phyloP scores from a whole-genome alignment of 345 rosid genomes.

The Lepidium sativum region DNA sequence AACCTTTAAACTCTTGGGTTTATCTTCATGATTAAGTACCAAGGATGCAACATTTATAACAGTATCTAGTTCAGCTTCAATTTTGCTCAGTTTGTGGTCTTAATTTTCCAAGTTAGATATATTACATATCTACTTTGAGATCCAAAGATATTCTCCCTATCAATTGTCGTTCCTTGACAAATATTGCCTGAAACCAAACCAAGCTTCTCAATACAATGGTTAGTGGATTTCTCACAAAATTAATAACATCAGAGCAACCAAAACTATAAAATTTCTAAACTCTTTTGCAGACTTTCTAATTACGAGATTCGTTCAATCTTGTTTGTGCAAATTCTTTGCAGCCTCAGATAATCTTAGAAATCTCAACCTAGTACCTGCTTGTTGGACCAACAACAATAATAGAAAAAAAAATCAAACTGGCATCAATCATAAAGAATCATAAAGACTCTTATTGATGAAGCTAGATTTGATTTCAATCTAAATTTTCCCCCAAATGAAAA shows the following conservation, averaged over 20 bases:
- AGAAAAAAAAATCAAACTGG: neutral
- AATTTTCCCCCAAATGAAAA: neutral
- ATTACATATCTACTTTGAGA: slow-evolving; percentile 45
- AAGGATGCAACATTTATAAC: slow-evolving; percentile 51
- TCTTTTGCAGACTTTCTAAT: neutral
- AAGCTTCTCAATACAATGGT: slow-evolving; percentile 5
- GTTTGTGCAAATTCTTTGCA: slow-evolving; percentile 70
- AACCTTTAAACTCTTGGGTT: slow-evolving; percentile 45
- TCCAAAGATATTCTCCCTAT: slow-evolving; percentile 59
- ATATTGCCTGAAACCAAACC: slow-evolving; percentile 62
- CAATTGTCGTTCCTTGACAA: slow-evolving; percentile 63
- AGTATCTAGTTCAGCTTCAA: slow-evolving; percentile 61
- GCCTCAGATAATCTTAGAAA: slow-evolving; percentile 79
- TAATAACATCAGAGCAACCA: neutral
- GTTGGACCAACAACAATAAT: slow-evolving; percentile 35
- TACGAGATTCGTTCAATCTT: neutral
- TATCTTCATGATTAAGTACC: slow-evolving; percentile 38
- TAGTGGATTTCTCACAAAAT: neutral
- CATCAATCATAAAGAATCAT: no score
- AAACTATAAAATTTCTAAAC: neutral
- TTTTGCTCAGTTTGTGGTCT: slow-evolving; percentile 51
- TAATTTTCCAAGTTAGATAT: slow-evolving; percentile 48
- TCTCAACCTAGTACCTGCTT: slow-evolving; percentile 59
- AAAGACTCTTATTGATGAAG: neutral
- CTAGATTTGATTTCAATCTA: neutral